phyloP scores from a whole-genome alignment of 2,329 filamentous ascomycete species.

The Fusarium acutatum region DNA sequence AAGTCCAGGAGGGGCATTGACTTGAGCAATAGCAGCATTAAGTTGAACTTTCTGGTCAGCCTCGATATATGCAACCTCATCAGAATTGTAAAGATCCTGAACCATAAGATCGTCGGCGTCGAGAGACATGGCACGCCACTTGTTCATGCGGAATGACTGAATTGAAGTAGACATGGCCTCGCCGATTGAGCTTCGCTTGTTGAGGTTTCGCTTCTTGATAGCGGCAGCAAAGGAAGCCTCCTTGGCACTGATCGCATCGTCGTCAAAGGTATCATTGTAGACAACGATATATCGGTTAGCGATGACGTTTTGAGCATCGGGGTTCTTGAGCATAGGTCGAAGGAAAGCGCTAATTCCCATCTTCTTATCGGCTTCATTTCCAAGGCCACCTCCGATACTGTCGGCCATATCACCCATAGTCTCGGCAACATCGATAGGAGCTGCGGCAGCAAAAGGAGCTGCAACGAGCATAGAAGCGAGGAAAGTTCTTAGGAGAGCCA shows the following conservation, averaged over 20 bases:
- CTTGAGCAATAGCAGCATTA: slow-evolving; percentile 57
- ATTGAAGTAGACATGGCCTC: slow-evolving; percentile 58
- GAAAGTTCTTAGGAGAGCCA: slow-evolving; percentile 41
- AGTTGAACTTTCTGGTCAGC: slow-evolving; percentile 58
- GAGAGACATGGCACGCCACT: slow-evolving; percentile 63
- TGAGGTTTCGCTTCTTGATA: slow-evolving; percentile 65
- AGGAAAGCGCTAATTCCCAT: slow-evolving; percentile 44
- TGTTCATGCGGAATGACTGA: slow-evolving; percentile 56
- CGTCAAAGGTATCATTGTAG: slow-evolving; percentile 64
- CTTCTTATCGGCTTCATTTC: slow-evolving; percentile 23
- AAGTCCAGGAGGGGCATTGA: slow-evolving; percentile 62
- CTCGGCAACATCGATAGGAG: slow-evolving; percentile 34
- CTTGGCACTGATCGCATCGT: slow-evolving; percentile 59
- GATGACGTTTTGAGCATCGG: slow-evolving; percentile 57
- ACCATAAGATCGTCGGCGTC: slow-evolving; percentile 62
- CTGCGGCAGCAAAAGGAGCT: slow-evolving; percentile 41
- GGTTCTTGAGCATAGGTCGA: slow-evolving; percentile 57
- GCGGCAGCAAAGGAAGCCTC: slow-evolving; percentile 57
- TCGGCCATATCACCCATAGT: slow-evolving; percentile 28
- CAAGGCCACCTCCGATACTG: slow-evolving; percentile 13
- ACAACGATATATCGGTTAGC: slow-evolving; percentile 71
- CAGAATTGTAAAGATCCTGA: slow-evolving; percentile 56
- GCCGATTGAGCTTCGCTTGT: slow-evolving; percentile 59
- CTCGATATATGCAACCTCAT: slow-evolving; percentile 63
- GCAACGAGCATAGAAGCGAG: slow-evolving; percentile 37